A percentile compares a stretch with the other conserved stretches of the same genome.
These are phyloP conservation scores for Fusarium tupiense DNA, from an alignment of 2,329 filamentous ascomycete species.

Conservation along the genomic window DNA sequence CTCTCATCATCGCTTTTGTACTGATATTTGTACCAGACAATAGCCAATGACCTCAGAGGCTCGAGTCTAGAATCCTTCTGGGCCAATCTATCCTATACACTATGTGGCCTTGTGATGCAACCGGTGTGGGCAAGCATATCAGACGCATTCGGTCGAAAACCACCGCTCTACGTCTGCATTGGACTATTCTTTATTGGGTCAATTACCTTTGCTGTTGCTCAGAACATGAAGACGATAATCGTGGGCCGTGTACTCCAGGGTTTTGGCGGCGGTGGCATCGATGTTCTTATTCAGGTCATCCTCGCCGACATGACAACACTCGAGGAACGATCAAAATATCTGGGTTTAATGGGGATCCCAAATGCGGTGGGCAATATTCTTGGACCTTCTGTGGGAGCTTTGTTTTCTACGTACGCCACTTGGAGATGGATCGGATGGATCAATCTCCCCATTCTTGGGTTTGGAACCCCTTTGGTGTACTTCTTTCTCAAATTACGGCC, in stretches of 20 bases:
- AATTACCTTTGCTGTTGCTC: constrained; percentile 8
- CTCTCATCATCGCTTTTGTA: fast-evolving
- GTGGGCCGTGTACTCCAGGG: constrained; percentile 13
- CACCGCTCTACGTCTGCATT: constrained; percentile 3
- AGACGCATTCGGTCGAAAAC: constrained; percentile 16
- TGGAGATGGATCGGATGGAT: constrained; percentile 24
- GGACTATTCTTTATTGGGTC: constrained; percentile 4
- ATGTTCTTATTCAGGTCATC: constrained; percentile 9
- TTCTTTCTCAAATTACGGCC: constrained; percentile 14
- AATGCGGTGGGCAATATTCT: constrained; percentile 15
- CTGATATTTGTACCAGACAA: neutral
- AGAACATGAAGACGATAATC: constrained; percentile 7
- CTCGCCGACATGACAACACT: constrained; percentile 14
- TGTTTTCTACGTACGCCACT: neutral
- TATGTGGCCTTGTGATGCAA: constrained; percentile 18
- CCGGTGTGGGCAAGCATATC: constrained; percentile 18
- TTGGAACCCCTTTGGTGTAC: constrained; percentile 7
- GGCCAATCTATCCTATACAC: constrained; percentile 12
- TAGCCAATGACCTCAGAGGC: constrained; percentile 14
- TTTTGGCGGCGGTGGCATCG: constrained; percentile 12
- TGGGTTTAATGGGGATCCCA: constrained; percentile 5
- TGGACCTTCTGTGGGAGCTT: neutral
- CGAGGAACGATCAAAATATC: constrained; percentile 1
- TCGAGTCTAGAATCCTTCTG: constrained; percentile 18
- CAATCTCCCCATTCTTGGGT: constrained; percentile 3